Evolutionary conservation across 768 basidiomycete genomes (phyloP).

Genomic region (Boletus subcaerulescens): DNA sequence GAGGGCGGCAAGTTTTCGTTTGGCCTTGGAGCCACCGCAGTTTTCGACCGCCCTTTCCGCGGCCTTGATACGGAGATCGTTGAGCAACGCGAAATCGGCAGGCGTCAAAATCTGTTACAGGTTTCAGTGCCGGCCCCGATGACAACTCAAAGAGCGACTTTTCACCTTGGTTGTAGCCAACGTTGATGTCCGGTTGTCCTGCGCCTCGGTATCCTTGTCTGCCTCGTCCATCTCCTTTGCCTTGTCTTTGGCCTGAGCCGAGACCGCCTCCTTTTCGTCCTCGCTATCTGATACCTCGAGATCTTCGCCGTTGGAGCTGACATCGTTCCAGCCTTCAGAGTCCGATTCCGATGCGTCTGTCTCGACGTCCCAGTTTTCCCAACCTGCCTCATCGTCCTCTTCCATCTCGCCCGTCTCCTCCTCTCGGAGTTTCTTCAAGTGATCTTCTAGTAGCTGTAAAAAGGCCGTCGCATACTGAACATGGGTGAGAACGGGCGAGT

Average conservation of each 20-base stretch:
- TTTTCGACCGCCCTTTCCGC: constrained; percentile 66
- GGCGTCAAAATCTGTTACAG: constrained; percentile 84
- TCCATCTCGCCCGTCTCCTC: constrained; percentile 56
- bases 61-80: constrained; percentile 81
- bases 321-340: constrained; percentile 76
- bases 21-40: constrained; percentile 71
- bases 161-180: constrained; percentile 78
- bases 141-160: background rate
- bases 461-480: background rate
- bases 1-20: constrained; percentile 83
- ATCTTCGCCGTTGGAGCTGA: constrained; percentile 63
- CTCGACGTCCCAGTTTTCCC: constrained; percentile 89
- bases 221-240: background rate
- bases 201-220: constrained; percentile 23
- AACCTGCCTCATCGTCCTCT: constrained; percentile 66
- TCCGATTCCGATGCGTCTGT: constrained; percentile 61
- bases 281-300: constrained; percentile 87
- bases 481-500: background rate
- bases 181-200: constrained; percentile 49
- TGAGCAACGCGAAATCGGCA: constrained; percentile 90
- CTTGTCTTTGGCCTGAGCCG: constrained; percentile 6
- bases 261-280: constrained; percentile 47
- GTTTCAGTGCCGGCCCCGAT: background rate
- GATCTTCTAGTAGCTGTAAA: constrained; percentile 79
- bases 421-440: constrained; percentile 67